A percentile compares a stretch with the other conserved stretches of the same genome.
These are phyloP conservation scores for Malassezia equina DNA, from an alignment of 1,284 basidiomycete species.

Conservation along the genomic window DNA sequence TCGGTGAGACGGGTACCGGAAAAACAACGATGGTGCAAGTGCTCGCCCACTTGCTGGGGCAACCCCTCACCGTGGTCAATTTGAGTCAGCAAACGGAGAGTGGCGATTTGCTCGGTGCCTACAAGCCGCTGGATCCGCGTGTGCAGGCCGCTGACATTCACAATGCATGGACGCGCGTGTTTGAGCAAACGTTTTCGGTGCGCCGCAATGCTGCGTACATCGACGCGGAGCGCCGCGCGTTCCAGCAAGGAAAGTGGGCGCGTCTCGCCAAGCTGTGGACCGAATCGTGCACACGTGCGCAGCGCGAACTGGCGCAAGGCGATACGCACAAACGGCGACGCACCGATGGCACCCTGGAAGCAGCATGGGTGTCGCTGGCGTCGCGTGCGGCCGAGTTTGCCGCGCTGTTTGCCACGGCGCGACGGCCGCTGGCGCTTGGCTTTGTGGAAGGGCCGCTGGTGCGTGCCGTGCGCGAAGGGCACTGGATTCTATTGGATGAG, in stretches of 20 bases:
- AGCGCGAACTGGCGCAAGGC: conserved; percentile 17
- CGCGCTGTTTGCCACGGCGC: conserved; percentile 30
- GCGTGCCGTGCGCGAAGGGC: conserved; percentile 75
- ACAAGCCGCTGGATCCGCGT: conserved; percentile 72
- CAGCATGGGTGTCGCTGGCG: conserved; percentile 55
- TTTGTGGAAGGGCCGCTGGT: conserved; percentile 94
- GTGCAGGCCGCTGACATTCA: conserved; percentile 68
- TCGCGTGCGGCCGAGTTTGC: conserved; percentile 69
- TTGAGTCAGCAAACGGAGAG: conserved; percentile 94
- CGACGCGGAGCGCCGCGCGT: conserved; percentile 70
- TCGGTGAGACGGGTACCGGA: conserved; percentile 96
- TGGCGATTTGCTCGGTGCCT: conserved; percentile 84
- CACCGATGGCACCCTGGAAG: background rate
- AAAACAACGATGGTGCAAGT: conserved; percentile 90
- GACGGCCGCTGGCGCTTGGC: conserved; percentile 56
- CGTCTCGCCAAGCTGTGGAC: conserved; percentile 73
- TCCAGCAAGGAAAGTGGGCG: conserved; percentile 74
- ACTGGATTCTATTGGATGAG: conserved; percentile 95
- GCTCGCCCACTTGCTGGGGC: conserved; percentile 67
- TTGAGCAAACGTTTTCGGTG: conserved; percentile 76
- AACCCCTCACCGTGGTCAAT: conserved; percentile 77
- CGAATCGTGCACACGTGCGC: conserved; percentile 59
- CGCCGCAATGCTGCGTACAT: conserved; percentile 83
- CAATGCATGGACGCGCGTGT: conserved; percentile 68
- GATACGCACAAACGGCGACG: conserved; percentile 15